phyloP scores from a whole-genome alignment of 106 monocot species.

The Apostasia shenzhenica region DNA sequence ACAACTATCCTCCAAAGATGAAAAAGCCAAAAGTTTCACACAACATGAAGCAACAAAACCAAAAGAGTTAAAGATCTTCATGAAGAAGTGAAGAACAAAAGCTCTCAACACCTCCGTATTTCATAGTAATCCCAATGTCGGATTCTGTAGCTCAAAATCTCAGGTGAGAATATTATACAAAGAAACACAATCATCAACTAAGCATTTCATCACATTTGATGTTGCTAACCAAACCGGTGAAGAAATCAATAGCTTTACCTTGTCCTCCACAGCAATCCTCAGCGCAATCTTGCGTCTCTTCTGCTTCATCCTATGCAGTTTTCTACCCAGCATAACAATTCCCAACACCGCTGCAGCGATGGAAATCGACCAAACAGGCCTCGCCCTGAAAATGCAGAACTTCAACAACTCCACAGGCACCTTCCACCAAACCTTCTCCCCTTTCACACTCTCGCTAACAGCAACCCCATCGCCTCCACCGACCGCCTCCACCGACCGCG shows the following conservation, averaged over 20 bases:
- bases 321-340: slow-evolving; percentile 39
- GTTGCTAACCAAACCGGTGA: too few species aligned
- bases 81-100: too few species aligned
- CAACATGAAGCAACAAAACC: too few species aligned
- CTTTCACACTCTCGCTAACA: slow-evolving; percentile 18
- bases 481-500: not conserved
- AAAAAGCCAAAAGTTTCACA: too few species aligned
- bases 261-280: slow-evolving; percentile 37
- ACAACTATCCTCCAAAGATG: too few species aligned
- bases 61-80: too few species aligned
- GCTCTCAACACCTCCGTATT: too few species aligned
- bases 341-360: slow-evolving; percentile 49
- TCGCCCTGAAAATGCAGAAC: slow-evolving; percentile 29
- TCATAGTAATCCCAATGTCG: too few species aligned
- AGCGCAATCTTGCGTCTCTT: slow-evolving; percentile 29
- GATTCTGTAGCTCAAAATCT: too few species aligned
- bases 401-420: slow-evolving; percentile 50
- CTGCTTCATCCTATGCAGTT: slow-evolving; percentile 39
- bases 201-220: too few species aligned
- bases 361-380: slow-evolving; percentile 49
- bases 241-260: slow-evolving; percentile 25
- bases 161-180: too few species aligned
- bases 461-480: slow-evolving; percentile 1
- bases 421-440: slow-evolving; percentile 54
- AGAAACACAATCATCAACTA: too few species aligned